Evolutionary conservation across 495 filamentous ascomycete species (phyloP).

Genomic region (Collariella sp.): DNA sequence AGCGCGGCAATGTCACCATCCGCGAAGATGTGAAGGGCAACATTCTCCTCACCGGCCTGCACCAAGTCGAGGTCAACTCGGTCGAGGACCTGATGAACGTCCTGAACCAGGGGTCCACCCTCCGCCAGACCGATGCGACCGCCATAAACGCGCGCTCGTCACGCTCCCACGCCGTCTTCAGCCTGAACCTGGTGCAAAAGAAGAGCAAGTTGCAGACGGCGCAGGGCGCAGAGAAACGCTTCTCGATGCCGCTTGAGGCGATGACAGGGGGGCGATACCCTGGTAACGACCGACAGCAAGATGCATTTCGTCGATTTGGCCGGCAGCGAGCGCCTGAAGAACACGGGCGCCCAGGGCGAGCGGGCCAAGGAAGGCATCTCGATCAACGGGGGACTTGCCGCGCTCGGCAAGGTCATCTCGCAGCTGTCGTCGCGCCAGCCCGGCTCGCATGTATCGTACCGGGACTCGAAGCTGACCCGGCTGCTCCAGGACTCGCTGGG

Average conservation of each 20-base stretch:
- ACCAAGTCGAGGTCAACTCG: slow-evolving; percentile 82
- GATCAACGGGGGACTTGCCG: slow-evolving; percentile 94
- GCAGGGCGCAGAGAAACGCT: slow-evolving; percentile 63
- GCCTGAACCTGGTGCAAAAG: slow-evolving; percentile 83
- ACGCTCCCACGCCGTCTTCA: slow-evolving; percentile 97
- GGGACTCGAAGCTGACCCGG: slow-evolving; percentile 91
- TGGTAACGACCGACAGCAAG: slow-evolving; percentile 91
- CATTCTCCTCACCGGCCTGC: slow-evolving; percentile 84
- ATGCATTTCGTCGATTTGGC: slow-evolving; percentile 98
- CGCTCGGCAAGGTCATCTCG: slow-evolving; percentile 95
- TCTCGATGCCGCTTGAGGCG: slow-evolving; percentile 80
- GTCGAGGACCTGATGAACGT: slow-evolving; percentile 84
- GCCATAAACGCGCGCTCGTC: slow-evolving; percentile 98
- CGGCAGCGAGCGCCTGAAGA: slow-evolving; percentile 94
- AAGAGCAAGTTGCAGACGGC: slow-evolving; percentile 53
- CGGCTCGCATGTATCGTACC: slow-evolving; percentile 92
- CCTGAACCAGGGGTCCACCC: slow-evolving; percentile 84
- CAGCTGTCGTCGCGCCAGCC: slow-evolving; percentile 85
- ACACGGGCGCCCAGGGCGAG: slow-evolving; percentile 91
- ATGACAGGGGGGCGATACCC: slow-evolving; percentile 56
- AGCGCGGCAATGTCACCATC: slow-evolving; percentile 71
- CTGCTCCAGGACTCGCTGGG: slow-evolving; percentile 97
- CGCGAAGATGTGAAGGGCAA: slow-evolving; percentile 93
- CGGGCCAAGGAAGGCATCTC: slow-evolving; percentile 95
- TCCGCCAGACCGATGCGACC: slow-evolving; percentile 97